A percentile compares a stretch with the other conserved stretches of the same genome.
Evolutionary conservation across 495 filamentous ascomycete species (phyloP).

Genomic region (Usnea hakonensis): DNA sequence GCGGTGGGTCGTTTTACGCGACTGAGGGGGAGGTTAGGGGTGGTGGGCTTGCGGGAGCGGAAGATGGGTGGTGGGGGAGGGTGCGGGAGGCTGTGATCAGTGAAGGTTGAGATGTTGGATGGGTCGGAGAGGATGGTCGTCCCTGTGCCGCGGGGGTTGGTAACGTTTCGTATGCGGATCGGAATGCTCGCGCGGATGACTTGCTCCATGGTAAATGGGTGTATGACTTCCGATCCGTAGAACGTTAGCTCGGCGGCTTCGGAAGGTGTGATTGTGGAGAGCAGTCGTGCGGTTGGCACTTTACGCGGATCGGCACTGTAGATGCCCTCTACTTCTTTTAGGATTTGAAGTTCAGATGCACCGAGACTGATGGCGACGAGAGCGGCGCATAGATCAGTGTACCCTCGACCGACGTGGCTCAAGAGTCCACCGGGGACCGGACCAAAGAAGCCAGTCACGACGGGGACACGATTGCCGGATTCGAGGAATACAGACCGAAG

Average conservation of each 20-base stretch:
- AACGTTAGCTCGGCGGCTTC: constrained; percentile 88
- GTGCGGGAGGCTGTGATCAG: not conserved
- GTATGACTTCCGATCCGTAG: constrained; percentile 91
- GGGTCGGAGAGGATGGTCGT: constrained; percentile 65
- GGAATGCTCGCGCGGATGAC: constrained; percentile 86
- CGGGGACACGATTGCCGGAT: constrained; percentile 62
- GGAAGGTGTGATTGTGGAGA: constrained; percentile 70
- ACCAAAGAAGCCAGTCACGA: constrained; percentile 80
- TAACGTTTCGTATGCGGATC: constrained; percentile 96
- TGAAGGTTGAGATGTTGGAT: not conserved
- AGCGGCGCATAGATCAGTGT: constrained; percentile 82
- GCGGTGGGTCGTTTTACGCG: constrained; percentile 71
- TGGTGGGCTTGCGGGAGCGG: not conserved
- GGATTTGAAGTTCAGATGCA: constrained; percentile 65
- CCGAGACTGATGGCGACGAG: constrained; percentile 66
- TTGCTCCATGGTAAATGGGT: constrained; percentile 97
- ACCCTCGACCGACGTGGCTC: constrained; percentile 73
- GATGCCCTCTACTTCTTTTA: constrained; percentile 91
- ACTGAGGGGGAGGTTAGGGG: constrained; percentile 27
- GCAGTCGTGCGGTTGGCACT: constrained; percentile 71
- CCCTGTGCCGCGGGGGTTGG: constrained; percentile 78
- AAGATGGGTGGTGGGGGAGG: not conserved
- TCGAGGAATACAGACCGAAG: constrained; percentile 59
- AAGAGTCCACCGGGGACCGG: constrained; percentile 70
- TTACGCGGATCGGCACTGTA: constrained; percentile 89